Percentiles rank a stretch among this genome's conserved stretches.
These are phyloP conservation scores for Talaromyces nanjingensis DNA, from an alignment of 495 filamentous ascomycete genomes.

Conservation along the genomic window DNA sequence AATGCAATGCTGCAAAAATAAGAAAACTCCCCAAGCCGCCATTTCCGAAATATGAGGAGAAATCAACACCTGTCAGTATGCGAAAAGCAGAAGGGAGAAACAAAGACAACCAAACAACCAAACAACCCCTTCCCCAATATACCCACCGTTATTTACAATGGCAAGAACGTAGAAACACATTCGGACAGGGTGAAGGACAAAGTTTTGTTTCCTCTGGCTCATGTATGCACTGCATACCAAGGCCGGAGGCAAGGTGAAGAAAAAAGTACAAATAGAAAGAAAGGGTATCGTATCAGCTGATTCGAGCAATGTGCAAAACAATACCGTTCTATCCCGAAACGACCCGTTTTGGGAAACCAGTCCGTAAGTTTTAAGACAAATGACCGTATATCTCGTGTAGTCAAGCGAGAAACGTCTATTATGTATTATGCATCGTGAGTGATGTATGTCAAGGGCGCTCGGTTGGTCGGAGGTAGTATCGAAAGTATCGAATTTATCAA, in stretches of 20 bases:
- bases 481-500: neutral
- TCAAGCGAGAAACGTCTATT: neutral
- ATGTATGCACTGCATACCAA: neutral
- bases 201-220: neutral
- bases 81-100: neutral
- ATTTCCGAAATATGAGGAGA: neutral
- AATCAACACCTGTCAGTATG: slow-evolving; percentile 1
- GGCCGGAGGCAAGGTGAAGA: neutral
- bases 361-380: neutral
- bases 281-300: slow-evolving; percentile 1
- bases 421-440: neutral
- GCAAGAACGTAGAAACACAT: neutral
- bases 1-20: neutral
- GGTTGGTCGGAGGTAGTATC: neutral
- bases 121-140: neutral
- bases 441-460: neutral
- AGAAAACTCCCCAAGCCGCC: neutral
- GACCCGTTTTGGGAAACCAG: neutral
- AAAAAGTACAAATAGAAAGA: neutral
- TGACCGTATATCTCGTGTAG: neutral
- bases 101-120: neutral
- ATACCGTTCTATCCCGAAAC: neutral
- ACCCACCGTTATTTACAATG: neutral
- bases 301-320: neutral
- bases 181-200: neutral